Conservation (phyloP, 345 rosid species). For the Excoecaria agallocha region DNA sequence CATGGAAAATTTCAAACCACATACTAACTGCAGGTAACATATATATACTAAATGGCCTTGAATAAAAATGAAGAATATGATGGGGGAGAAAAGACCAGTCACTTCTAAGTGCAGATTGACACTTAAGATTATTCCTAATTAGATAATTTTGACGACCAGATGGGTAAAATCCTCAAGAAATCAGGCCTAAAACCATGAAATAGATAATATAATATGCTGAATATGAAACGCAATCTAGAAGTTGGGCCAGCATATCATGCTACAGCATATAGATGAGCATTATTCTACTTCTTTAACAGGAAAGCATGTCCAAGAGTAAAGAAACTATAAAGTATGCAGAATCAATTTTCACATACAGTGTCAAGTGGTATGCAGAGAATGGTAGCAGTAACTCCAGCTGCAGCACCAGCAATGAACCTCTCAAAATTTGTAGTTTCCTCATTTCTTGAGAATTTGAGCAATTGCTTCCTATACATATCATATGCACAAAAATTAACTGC, state of each 20-base stretch:
- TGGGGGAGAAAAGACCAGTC: background rate
- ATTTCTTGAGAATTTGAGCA: constrained; percentile 53
- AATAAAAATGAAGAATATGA: background rate
- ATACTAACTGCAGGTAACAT: background rate
- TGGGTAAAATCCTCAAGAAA: background rate
- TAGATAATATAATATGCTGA: background rate
- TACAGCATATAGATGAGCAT: constrained; percentile 6
- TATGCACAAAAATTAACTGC: constrained; percentile 72
- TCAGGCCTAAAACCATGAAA: background rate
- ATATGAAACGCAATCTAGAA: background rate
- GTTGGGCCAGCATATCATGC: background rate
- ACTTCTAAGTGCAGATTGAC: background rate
- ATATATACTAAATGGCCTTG: background rate
- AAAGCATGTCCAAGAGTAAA: background rate
- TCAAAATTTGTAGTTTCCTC: constrained; percentile 65
- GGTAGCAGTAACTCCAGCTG: constrained; percentile 72
- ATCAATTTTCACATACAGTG: constrained; percentile 42
- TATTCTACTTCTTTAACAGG: background rate
- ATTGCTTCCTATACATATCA: constrained; percentile 66
- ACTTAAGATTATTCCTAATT: background rate
- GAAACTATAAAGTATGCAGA: background rate
- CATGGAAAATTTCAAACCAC: background rate
- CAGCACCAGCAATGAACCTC: constrained; percentile 74
- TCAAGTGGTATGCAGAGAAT: constrained; percentile 71
- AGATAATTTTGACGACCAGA: background rate